Percentiles rank a stretch among this genome's conserved stretches.
Conservation (phyloP, 352 stramenopile species). For the Blastocystis hominis region DNA sequence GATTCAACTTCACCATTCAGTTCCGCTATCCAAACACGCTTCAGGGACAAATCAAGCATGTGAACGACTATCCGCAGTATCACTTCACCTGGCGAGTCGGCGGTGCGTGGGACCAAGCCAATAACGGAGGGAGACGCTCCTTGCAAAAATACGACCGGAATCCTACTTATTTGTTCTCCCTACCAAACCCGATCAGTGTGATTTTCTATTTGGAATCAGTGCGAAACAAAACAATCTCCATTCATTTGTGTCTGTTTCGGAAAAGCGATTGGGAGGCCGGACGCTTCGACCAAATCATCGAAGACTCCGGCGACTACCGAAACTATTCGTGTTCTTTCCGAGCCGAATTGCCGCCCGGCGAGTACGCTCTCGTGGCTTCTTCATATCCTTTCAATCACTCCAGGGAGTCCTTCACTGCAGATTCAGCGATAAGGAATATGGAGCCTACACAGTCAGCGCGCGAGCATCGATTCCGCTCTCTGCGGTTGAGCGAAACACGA, state of each 20-base stretch:
- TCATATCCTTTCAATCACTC: not conserved
- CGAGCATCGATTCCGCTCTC: not conserved
- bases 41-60: not conserved
- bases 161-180: not conserved
- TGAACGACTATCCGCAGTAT: conserved; percentile 40
- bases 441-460: not conserved
- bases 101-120: not conserved
- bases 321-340: not conserved
- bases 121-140: not conserved
- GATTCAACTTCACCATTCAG: conserved; percentile 23
- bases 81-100: conserved; percentile 4
- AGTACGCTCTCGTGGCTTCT: conserved; percentile 15
- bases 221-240: not conserved
- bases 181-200: not conserved
- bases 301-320: not conserved
- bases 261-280: not conserved
- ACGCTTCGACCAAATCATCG: not conserved
- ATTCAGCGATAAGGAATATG: not conserved
- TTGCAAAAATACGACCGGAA: not conserved
- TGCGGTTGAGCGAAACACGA: not conserved
- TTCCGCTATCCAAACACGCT: not conserved
- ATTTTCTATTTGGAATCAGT: not conserved
- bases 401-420: not conserved
- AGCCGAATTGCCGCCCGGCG: not conserved
- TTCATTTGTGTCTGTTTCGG: not conserved